These are phyloP conservation scores for Russula foetens DNA, from an alignment of 768 basidiomycete species.

Conservation along the genomic window DNA sequence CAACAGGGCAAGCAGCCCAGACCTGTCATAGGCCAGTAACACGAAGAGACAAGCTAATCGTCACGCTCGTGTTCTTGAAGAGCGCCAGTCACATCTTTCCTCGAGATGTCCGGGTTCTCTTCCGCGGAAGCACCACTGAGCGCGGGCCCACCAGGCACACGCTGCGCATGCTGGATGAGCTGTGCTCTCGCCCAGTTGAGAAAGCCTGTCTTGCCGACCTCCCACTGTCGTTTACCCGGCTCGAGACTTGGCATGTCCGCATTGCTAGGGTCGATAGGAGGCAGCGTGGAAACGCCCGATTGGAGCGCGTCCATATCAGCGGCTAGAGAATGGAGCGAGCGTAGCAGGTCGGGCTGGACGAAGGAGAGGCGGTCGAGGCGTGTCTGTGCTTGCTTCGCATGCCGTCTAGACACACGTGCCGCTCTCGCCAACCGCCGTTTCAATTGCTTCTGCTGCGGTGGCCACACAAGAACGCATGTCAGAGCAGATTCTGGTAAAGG, in stretches of 20 bases:
- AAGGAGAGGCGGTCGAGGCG: slow-evolving; percentile 37
- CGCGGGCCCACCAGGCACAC: background rate
- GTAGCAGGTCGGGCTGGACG: slow-evolving; percentile 36
- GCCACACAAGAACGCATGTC: background rate
- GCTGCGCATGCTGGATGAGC: slow-evolving; percentile 33
- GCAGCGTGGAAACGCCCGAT: slow-evolving; percentile 40
- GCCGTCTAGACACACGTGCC: slow-evolving; percentile 37
- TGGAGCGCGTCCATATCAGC: slow-evolving; percentile 38
- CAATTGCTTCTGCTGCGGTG: slow-evolving; percentile 54
- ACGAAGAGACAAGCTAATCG: background rate
- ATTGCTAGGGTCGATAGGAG: slow-evolving; percentile 26
- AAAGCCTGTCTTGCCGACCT: slow-evolving; percentile 66
- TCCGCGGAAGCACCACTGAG: background rate
- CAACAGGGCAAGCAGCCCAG: too few species aligned
- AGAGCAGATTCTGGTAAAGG: background rate
- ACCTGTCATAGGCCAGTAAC: too few species aligned
- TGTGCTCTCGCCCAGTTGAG: slow-evolving; percentile 66
- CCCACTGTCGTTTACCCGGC: slow-evolving; percentile 71
- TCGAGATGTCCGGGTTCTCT: background rate
- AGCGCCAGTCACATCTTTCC: background rate
- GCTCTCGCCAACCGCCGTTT: slow-evolving; percentile 49
- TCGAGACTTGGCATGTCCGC: slow-evolving; percentile 29
- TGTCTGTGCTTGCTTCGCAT: slow-evolving; percentile 39
- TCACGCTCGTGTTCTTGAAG: background rate
- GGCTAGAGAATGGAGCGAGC: slow-evolving; percentile 34